These are phyloP conservation scores for Avena atlantica DNA, from an alignment of 176 grass and related monocot species.

Conservation along the genomic window DNA sequence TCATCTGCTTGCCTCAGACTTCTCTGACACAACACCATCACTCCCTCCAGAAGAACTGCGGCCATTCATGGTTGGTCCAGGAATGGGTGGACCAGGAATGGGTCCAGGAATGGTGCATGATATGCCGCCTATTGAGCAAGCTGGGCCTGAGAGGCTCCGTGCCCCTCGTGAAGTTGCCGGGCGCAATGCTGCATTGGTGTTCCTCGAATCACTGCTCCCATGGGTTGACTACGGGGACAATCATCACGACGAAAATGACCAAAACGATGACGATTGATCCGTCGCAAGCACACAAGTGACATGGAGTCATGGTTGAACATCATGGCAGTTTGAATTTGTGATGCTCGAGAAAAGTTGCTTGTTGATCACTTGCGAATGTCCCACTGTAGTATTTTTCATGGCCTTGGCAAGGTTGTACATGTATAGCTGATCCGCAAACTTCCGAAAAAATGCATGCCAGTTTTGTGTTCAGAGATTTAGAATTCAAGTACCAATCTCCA, in stretches of 20 bases:
- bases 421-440: slow-evolving; percentile 20
- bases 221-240: slow-evolving; percentile 82
- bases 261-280: slow-evolving; percentile 48
- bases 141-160: slow-evolving; percentile 51
- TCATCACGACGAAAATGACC: slow-evolving; percentile 44
- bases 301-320: neutral
- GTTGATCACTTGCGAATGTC: slow-evolving; percentile 19
- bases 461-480: slow-evolving; percentile 29
- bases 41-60: slow-evolving; percentile 90
- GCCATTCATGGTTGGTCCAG: slow-evolving; percentile 83
- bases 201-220: slow-evolving; percentile 90
- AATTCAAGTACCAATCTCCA: neutral
- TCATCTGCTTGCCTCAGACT: slow-evolving; percentile 96
- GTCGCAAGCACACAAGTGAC: neutral
- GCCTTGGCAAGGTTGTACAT: slow-evolving; percentile 32
- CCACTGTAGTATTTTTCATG: slow-evolving; percentile 24
- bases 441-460: neutral
- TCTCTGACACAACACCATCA: slow-evolving; percentile 83
- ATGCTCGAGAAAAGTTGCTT: slow-evolving; percentile 24
- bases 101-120: slow-evolving; percentile 71
- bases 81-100: slow-evolving; percentile 34
- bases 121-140: slow-evolving; percentile 57
- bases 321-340: neutral
- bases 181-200: slow-evolving; percentile 75
- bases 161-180: slow-evolving; percentile 74